These are phyloP conservation scores for Escallonia herrerae DNA, from an alignment of 129 eudicot genomes.

Conservation along the genomic window DNA sequence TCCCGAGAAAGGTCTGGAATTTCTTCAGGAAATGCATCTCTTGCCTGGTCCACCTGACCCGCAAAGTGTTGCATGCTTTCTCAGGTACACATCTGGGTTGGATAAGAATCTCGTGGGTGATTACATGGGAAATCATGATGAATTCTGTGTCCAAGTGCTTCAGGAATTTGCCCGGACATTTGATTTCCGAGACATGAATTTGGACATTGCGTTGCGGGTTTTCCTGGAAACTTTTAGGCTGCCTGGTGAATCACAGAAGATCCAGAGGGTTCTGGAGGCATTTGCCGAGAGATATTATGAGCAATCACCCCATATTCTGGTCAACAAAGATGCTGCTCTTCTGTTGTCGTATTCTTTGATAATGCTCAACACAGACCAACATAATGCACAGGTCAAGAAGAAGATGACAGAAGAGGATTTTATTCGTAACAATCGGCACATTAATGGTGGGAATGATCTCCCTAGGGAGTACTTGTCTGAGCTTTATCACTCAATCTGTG, in stretches of 20 bases:
- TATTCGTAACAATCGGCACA: slow-evolving; percentile 64
- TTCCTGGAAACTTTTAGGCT: slow-evolving; percentile 72
- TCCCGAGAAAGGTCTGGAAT: slow-evolving; percentile 74
- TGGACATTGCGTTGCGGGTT: slow-evolving; percentile 70
- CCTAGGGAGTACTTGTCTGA: slow-evolving; percentile 64
- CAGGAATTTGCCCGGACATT: slow-evolving; percentile 73
- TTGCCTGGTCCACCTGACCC: slow-evolving; percentile 58
- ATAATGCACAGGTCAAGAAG: slow-evolving; percentile 78
- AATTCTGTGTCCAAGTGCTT: slow-evolving; percentile 68
- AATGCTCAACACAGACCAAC: slow-evolving; percentile 84
- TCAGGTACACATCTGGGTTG: slow-evolving; percentile 57
- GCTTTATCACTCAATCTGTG: slow-evolving; percentile 56
- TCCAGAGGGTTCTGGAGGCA: slow-evolving; percentile 82
- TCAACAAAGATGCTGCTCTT: slow-evolving; percentile 65
- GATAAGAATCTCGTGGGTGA: slow-evolving; percentile 79
- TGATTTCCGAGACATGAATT: slow-evolving; percentile 66
- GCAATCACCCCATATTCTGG: slow-evolving; percentile 57
- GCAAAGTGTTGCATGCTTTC: slow-evolving; percentile 61
- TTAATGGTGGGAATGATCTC: slow-evolving; percentile 72
- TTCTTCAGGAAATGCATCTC: slow-evolving; percentile 54
- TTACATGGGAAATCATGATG: slow-evolving; percentile 72
- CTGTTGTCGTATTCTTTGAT: slow-evolving; percentile 66
- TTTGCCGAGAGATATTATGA: slow-evolving; percentile 72
- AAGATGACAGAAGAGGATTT: slow-evolving; percentile 87
- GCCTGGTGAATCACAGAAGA: slow-evolving; percentile 94